Percentiles rank a stretch among this genome's conserved stretches.
Conservation (phyloP, 768 basidiomycete genomes). For the Boletus sp. region DNA sequence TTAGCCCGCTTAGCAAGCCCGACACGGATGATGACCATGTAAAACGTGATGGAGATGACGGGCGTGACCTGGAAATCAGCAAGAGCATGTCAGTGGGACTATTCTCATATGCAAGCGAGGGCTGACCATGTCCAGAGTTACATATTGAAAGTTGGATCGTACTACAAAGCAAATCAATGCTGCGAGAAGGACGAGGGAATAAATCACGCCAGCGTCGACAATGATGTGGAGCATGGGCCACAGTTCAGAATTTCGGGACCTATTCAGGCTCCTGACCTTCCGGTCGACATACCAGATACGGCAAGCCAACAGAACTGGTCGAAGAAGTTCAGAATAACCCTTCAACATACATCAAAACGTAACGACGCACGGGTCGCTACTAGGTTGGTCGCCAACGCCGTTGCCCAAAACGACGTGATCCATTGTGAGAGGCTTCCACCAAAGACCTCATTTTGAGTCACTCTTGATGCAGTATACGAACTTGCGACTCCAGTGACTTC, state of each 20-base stretch:
- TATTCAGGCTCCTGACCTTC: conserved; percentile 14
- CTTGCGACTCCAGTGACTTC: conserved; percentile 21
- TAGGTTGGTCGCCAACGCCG: conserved; percentile 34
- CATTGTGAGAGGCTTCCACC: conserved; percentile 26
- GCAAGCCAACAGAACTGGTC: conserved; percentile 27
- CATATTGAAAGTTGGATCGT: conserved; percentile 31
- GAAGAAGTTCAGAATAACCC: neutral
- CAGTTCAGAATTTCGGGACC: conserved; percentile 5
- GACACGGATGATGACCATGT: conserved; percentile 43
- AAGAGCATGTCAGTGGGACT: neutral
- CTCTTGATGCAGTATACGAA: conserved; percentile 14
- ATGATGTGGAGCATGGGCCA: conserved; percentile 28
- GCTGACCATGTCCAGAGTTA: conserved; percentile 38
- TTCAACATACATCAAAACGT: neutral
- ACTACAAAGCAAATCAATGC: conserved; percentile 31
- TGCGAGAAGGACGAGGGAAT: conserved; percentile 35
- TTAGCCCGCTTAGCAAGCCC: conserved; percentile 15
- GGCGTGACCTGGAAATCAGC: conserved; percentile 29
- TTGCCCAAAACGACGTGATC: conserved; percentile 35
- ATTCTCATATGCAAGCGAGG: neutral
- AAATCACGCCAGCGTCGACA: conserved; percentile 39
- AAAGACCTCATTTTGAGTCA: conserved; percentile 25
- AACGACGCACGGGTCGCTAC: conserved; percentile 29
- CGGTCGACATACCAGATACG: conserved; percentile 33
- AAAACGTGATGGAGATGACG: conserved; percentile 42